These are phyloP conservation scores for Pyracantha coccinea DNA, from an alignment of 331 rosid genomes.

Conservation along the genomic window DNA sequence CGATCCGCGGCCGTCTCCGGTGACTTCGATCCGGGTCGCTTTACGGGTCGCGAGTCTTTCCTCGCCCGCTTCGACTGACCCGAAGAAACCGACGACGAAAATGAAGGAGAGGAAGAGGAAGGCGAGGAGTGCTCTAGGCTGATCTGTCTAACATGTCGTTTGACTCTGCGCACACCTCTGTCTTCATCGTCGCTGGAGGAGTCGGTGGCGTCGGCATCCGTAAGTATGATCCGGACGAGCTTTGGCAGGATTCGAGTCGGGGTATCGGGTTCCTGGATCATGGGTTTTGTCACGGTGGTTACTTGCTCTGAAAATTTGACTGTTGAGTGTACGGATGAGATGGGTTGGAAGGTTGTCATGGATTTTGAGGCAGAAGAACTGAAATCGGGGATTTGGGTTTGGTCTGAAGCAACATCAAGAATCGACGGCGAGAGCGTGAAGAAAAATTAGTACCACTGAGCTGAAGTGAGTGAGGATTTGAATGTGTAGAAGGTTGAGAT, in stretches of 20 bases:
- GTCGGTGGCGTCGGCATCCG: conserved; percentile 79
- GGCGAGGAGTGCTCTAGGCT: conserved; percentile 13
- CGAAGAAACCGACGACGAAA: not conserved
- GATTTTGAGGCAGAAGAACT: not conserved
- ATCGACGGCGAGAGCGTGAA: not conserved
- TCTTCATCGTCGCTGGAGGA: conserved; percentile 52
- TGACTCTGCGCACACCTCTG: conserved; percentile 14
- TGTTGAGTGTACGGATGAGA: conserved; percentile 1
- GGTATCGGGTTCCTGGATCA: not conserved
- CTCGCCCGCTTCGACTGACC: not conserved
- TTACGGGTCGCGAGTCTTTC: not conserved
- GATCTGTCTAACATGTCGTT: conserved; percentile 35
- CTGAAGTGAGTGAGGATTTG: not conserved
- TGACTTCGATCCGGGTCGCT: conserved; percentile 12
- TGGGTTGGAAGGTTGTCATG: not conserved
- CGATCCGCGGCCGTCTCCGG: not conserved
- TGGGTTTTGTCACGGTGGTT: conserved; percentile 5
- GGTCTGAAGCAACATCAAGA: not conserved
- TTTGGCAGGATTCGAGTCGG: conserved; percentile 14
- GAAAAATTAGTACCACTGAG: not conserved
- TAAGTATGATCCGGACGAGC: conserved; percentile 52
- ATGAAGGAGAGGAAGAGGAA: not conserved
- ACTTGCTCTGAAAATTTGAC: conserved; percentile 24
- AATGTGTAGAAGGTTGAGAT: not conserved
- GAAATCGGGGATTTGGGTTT: not conserved